Percentiles rank a stretch among this genome's conserved stretches.
Evolutionary conservation across 2,329 filamentous ascomycete species (phyloP).

Genomic region (Diaporthe eres): DNA sequence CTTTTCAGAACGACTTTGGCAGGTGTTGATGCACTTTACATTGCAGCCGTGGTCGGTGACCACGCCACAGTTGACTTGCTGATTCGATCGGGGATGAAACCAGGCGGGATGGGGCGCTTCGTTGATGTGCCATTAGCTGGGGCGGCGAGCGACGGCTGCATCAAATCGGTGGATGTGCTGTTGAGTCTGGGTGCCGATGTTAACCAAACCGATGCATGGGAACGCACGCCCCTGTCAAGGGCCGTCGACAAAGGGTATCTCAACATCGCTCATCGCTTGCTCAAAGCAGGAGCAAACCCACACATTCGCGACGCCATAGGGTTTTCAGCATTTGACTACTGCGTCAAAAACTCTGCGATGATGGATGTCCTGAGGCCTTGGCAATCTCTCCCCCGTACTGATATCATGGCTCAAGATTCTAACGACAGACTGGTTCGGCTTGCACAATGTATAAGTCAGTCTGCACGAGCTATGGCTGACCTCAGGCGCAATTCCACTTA

Average conservation of each 20-base stretch:
- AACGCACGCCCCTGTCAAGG: neutral
- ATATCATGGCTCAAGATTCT: neutral
- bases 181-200: neutral
- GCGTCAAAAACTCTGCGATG: neutral
- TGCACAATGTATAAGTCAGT: neutral
- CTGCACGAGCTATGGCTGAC: neutral
- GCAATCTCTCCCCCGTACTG: rapidly evolving
- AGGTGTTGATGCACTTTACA: neutral
- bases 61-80: neutral
- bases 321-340: neutral
- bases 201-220: neutral
- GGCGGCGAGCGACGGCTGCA: neutral
- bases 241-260: neutral
- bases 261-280: neutral
- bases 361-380: neutral
- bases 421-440: neutral
- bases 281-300: neutral
- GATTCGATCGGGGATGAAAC: neutral
- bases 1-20: neutral
- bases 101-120: neutral
- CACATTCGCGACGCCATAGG: neutral
- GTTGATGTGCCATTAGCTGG: neutral
- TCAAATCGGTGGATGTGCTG: neutral
- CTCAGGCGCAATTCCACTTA: neutral
- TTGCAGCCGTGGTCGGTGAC: neutral